Percentiles rank a stretch among this genome's conserved stretches.
Evolutionary conservation across 768 basidiomycete genomes (phyloP).

Genomic region (Amanita inopinata): DNA sequence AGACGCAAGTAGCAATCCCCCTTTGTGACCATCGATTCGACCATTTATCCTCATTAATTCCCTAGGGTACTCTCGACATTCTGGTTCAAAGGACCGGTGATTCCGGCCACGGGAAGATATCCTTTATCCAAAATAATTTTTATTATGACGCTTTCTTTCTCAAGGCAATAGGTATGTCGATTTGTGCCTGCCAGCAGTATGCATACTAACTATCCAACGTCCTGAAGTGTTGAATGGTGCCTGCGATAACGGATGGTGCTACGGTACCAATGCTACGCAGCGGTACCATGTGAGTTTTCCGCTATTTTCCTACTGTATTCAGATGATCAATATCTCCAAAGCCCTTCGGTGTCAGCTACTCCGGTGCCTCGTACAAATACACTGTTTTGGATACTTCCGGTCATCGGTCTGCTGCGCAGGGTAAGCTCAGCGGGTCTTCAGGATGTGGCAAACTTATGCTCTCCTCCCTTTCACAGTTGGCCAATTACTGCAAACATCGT

Average conservation of each 20-base stretch:
- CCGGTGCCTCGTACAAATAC: conserved; percentile 94
- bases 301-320: conserved; percentile 1
- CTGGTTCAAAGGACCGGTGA: conserved; percentile 77
- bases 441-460: background rate
- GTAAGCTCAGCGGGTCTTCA: conserved; percentile 25
- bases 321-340: conserved; percentile 21
- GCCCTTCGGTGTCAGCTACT: conserved; percentile 92
- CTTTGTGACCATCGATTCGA: background rate
- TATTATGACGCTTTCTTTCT: conserved; percentile 99
- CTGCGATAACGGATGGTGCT: conserved; percentile 77
- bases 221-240: conserved; percentile 82
- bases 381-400: conserved; percentile 91
- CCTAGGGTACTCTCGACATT: conserved; percentile 83
- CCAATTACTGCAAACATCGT: conserved; percentile 88
- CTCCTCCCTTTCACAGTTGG: conserved; percentile 43
- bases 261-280: conserved; percentile 44
- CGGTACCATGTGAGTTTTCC: conserved; percentile 57
- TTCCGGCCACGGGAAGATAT: conserved; percentile 47
- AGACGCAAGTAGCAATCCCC: conserved; percentile 51
- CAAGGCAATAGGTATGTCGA: conserved; percentile 76
- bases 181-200: background rate
- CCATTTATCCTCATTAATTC: conserved; percentile 1
- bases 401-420: conserved; percentile 81
- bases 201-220: background rate
- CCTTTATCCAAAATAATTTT: conserved; percentile 94